These are phyloP conservation scores for Suillus luteus DNA, from an alignment of 768 basidiomycete species.

Conservation along the genomic window DNA sequence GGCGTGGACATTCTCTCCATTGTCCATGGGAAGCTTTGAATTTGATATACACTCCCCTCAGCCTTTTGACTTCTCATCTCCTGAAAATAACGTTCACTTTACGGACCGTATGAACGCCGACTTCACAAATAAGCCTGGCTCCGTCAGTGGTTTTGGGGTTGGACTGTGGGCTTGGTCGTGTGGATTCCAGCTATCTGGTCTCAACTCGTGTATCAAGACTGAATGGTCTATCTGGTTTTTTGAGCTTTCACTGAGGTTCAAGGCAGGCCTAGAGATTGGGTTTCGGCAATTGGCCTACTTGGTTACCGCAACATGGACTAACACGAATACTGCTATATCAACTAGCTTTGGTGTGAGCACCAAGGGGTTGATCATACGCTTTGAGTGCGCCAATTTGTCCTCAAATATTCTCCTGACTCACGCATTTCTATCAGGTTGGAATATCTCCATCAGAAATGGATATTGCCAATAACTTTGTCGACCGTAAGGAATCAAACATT, in stretches of 20 bases:
- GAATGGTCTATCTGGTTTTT: slow-evolving; percentile 54
- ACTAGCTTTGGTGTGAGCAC: slow-evolving; percentile 46
- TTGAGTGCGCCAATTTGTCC: slow-evolving; percentile 46
- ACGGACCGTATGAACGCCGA: slow-evolving; percentile 26
- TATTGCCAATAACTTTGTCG: slow-evolving; percentile 59
- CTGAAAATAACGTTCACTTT: slow-evolving; percentile 26
- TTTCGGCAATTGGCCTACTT: slow-evolving; percentile 45
- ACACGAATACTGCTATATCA: slow-evolving; percentile 44
- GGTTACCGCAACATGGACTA: slow-evolving; percentile 52
- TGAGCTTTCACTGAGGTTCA: slow-evolving; percentile 57
- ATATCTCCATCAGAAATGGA: slow-evolving; percentile 59
- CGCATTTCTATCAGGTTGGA: slow-evolving; percentile 41
- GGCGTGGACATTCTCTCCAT: slow-evolving; percentile 29
- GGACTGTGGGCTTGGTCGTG: slow-evolving; percentile 48
- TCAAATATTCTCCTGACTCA: slow-evolving; percentile 20
- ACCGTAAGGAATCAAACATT: slow-evolving; percentile 47
- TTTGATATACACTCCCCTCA: slow-evolving; percentile 46
- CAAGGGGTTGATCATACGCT: slow-evolving; percentile 50
- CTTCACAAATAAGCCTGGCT: slow-evolving; percentile 41
- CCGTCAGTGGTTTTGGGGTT: slow-evolving; percentile 51
- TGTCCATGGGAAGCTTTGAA: slow-evolving; percentile 34
- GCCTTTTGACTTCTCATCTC: slow-evolving; percentile 37
- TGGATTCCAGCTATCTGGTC: slow-evolving; percentile 50
- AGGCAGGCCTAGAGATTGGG: slow-evolving; percentile 50
- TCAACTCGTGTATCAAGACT: slow-evolving; percentile 49